Percentiles rank a stretch among this genome's conserved stretches.
Evolutionary conservation across 371 early-diverging fungal species (phyloP).

Genomic region (Zopfochytrium polystomum): DNA sequence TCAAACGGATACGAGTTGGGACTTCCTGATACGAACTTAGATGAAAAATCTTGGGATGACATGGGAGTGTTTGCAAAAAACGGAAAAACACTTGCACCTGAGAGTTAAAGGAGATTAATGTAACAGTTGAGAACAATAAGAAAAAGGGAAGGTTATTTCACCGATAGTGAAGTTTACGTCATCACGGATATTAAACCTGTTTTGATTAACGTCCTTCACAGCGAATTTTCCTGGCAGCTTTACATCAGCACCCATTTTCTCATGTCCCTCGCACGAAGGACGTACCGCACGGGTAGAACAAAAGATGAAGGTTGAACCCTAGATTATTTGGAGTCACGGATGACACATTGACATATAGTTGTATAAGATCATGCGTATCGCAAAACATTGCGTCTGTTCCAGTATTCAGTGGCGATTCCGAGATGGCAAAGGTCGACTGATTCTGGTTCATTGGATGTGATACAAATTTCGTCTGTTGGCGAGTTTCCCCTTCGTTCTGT

Average conservation of each 20-base stretch:
- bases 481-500: conserved; percentile 15
- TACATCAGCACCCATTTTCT: no score
- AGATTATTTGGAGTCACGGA: conserved; percentile 4
- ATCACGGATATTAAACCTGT: background rate
- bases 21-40: conserved; percentile 12
- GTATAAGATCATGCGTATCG: conserved; percentile 8
- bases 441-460: background rate
- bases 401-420: background rate
- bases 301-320: conserved; percentile 11
- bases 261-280: no score
- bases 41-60: conserved; percentile 15
- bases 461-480: conserved; percentile 2
- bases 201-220: background rate
- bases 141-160: background rate
- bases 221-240: no score
- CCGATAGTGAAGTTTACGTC: conserved; percentile 25
- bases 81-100: background rate
- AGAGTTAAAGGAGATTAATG: background rate
- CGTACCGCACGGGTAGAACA: conserved; percentile 18
- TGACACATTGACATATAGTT: conserved; percentile 15
- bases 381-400: conserved; percentile 2
- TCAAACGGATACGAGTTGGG: conserved; percentile 37
- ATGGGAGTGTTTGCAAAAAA: conserved; percentile 13
- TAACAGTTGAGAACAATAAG: background rate
- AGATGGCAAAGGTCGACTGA: background rate